A percentile compares a stretch with the other conserved stretches of the same genome.
phyloP scores from a whole-genome alignment of 2,329 filamentous ascomycete genomes.

The Fusarium stilboides region DNA sequence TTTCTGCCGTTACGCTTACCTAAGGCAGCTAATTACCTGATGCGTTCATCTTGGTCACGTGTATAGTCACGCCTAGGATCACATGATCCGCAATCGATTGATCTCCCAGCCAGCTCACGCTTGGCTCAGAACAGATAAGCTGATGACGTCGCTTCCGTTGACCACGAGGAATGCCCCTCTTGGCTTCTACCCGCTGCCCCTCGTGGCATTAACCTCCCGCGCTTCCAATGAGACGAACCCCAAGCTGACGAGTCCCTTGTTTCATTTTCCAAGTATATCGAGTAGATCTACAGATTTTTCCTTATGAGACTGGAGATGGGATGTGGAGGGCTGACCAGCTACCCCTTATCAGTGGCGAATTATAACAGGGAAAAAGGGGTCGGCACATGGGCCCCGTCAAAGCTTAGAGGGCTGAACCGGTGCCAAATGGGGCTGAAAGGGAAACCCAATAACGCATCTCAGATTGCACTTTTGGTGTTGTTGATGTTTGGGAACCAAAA shows the following conservation, averaged over 20 bases:
- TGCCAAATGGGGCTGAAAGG: conserved; percentile 17
- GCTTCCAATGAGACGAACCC: conserved; percentile 32
- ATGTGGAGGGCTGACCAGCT: conserved; percentile 20
- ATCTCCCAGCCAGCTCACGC: background rate
- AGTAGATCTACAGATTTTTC: conserved; percentile 41
- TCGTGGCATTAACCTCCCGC: conserved; percentile 36
- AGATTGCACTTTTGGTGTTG: conserved; percentile 41
- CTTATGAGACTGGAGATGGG: conserved; percentile 23
- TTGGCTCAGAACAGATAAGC: conserved; percentile 23
- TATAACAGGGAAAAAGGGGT: conserved; percentile 38
- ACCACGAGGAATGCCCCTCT: conserved; percentile 36
- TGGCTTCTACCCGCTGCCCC: conserved; percentile 33
- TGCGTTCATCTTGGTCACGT: background rate
- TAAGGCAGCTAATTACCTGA: conserved; percentile 20
- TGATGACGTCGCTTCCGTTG: conserved; percentile 43
- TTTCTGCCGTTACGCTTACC: conserved; percentile 47
- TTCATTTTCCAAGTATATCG: conserved; percentile 41
- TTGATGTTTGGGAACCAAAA: conserved; percentile 27
- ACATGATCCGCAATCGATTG: conserved; percentile 20
- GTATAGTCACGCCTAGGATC: background rate
- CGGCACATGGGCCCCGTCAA: conserved; percentile 23
- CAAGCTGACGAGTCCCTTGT: conserved; percentile 49
- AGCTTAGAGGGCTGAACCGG: conserved; percentile 10
- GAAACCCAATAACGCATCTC: conserved; percentile 37
- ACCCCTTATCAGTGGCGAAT: conserved; percentile 47